These are phyloP conservation scores for Ophiocordyceps australis DNA, from an alignment of 2,329 filamentous ascomycete genomes.

Conservation along the genomic window DNA sequence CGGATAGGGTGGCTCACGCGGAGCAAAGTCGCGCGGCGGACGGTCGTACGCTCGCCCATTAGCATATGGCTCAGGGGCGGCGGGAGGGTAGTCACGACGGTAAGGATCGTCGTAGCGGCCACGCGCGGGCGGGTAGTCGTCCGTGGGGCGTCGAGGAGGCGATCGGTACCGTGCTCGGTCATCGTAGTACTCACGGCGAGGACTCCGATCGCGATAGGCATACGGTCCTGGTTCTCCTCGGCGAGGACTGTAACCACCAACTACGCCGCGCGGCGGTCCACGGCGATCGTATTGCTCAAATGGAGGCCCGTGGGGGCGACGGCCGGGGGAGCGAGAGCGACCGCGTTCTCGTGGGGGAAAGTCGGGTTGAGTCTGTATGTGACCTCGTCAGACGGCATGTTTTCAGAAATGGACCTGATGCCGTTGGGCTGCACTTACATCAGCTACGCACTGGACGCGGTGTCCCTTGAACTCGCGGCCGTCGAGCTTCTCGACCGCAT, in stretches of 20 bases:
- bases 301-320: constrained; percentile 47
- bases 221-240: constrained; percentile 39
- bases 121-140: constrained; percentile 58
- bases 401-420: too few relatives aligned
- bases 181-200: constrained; percentile 75
- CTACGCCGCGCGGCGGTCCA: constrained; percentile 50
- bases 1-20: constrained; percentile 18
- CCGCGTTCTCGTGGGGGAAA: constrained; percentile 48
- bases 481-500: constrained; percentile 89
- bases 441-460: constrained; percentile 68
- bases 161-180: constrained; percentile 67
- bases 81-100: constrained; percentile 46
- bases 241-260: constrained; percentile 69
- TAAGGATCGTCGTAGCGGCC: constrained; percentile 64
- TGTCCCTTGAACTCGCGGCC: constrained; percentile 83
- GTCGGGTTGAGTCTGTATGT: constrained; percentile 58
- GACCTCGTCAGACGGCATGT: constrained; percentile 9
- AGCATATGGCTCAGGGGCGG: constrained; percentile 44
- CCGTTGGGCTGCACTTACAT: constrained; percentile 51
- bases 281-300: constrained; percentile 73
- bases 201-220: constrained; percentile 77
- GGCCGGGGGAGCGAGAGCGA: constrained; percentile 61
- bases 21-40: constrained; percentile 32
- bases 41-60: constrained; percentile 39
- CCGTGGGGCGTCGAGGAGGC: constrained; percentile 57